Evolutionary conservation across 2,329 filamentous ascomycete genomes (phyloP).

Genomic region (Ascochyta clinopodiicola): DNA sequence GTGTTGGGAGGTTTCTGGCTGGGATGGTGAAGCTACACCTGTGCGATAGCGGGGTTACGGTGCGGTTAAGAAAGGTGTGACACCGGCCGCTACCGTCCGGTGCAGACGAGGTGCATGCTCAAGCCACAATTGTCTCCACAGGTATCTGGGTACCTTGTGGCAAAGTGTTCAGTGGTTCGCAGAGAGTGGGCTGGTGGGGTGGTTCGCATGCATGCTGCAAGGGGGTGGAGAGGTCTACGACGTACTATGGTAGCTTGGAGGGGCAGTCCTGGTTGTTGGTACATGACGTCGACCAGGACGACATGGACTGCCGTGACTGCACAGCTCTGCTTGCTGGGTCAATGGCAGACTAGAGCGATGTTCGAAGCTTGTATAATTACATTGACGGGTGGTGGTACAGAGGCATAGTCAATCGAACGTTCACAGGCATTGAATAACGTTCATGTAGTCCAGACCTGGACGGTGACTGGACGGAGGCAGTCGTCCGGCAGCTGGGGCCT

Average conservation of each 20-base stretch:
- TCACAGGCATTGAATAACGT: slow-evolving; percentile 6
- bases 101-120: background rate
- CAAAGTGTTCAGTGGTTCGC: slow-evolving; percentile 4
- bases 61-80: slow-evolving; percentile 14
- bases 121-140: slow-evolving; percentile 5
- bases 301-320: background rate
- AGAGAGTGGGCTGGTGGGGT: slow-evolving; percentile 14
- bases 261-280: background rate
- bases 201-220: slow-evolving; percentile 31
- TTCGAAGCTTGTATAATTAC: background rate
- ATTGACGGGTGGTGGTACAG: too few relatives aligned
- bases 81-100: slow-evolving; percentile 38
- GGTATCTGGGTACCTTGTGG: background rate
- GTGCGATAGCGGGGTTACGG: slow-evolving; percentile 2
- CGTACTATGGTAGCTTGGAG: slow-evolving; percentile 1
- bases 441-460: background rate
- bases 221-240: slow-evolving; percentile 17
- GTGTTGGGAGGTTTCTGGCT: slow-evolving; percentile 2
- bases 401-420: background rate
- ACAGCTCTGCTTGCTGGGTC: background rate
- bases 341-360: background rate
- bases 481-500: background rate
- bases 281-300: background rate
- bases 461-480: slow-evolving; percentile 1
- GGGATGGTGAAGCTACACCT: background rate